These are phyloP conservation scores for Solanum chilense DNA, from an alignment of 257 asterid genomes.

Conservation along the genomic window DNA sequence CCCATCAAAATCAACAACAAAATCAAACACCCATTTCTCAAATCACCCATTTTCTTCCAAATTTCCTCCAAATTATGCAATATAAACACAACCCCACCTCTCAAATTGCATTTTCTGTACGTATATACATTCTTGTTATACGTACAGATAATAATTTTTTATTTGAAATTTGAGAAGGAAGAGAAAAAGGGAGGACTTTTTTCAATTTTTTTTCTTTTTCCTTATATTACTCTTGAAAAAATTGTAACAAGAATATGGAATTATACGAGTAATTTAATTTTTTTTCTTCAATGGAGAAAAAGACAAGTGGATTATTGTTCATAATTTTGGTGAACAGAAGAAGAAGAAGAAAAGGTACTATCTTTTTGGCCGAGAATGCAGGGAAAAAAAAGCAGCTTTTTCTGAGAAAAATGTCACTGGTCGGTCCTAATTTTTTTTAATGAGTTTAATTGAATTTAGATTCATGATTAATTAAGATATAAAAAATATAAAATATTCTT, in stretches of 20 bases:
- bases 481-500: no score
- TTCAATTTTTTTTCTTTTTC: background rate
- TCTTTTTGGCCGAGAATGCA: background rate
- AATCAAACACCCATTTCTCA: slow-evolving; percentile 5
- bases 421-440: background rate
- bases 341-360: background rate
- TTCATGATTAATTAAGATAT: rapidly evolving
- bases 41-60: background rate
- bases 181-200: background rate
- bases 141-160: background rate
- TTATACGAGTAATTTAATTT: background rate
- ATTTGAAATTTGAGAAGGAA: background rate
- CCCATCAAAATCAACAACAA: background rate
- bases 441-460: no score
- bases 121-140: background rate
- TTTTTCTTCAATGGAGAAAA: background rate
- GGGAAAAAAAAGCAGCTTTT: background rate
- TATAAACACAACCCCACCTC: background rate
- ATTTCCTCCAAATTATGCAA: background rate
- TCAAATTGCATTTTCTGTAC: background rate
- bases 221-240: background rate
- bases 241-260: background rate
- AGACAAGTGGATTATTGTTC: background rate
- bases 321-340: background rate
- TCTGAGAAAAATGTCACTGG: background rate